phyloP scores from a whole-genome alignment of 1,284 basidiomycete species.

The Hemileia vastatrix region DNA sequence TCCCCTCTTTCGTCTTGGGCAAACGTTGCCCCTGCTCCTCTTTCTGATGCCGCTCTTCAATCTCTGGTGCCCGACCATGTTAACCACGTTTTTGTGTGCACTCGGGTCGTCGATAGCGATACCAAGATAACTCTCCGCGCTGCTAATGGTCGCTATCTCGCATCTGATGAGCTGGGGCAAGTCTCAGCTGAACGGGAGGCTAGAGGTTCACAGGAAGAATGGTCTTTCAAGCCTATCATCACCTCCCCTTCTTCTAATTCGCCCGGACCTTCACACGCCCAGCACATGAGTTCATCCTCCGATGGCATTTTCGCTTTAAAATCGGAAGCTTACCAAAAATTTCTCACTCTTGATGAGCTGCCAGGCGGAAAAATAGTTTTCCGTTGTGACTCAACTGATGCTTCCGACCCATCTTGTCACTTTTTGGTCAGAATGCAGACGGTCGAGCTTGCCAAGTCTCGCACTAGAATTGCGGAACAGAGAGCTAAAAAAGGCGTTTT shows the following conservation, averaged over 20 bases:
- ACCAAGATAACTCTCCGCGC: constrained; percentile 67
- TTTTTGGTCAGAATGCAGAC: constrained; percentile 19
- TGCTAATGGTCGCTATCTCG: constrained; percentile 74
- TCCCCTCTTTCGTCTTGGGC: constrained; percentile 27
- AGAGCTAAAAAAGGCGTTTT: constrained; percentile 13
- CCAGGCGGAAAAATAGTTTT: constrained; percentile 55
- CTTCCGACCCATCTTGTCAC: constrained; percentile 9
- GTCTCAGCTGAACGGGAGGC: constrained; percentile 68
- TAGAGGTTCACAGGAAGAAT: constrained; percentile 74
- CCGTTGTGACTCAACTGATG: constrained; percentile 10
- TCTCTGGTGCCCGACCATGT: constrained; percentile 61
- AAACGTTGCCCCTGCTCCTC: constrained; percentile 18
- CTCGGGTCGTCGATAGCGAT: constrained; percentile 64
- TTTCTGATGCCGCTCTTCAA: constrained; percentile 48
- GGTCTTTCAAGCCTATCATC: constrained; percentile 51
- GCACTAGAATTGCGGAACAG: constrained; percentile 15
- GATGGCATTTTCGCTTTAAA: constrained; percentile 71
- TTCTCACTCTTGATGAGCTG: constrained; percentile 67
- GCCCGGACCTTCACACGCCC: background rate
- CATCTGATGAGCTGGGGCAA: constrained; percentile 68
- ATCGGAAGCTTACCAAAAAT: constrained; percentile 68
- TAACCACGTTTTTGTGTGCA: constrained; percentile 74
- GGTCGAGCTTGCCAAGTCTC: constrained; percentile 14
- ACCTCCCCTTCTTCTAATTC: background rate
- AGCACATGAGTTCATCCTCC: background rate